A percentile compares a stretch with the other conserved stretches of the same genome.
These are phyloP conservation scores for sorghum (Sorghum bicolor) DNA, from an alignment of 176 grass and related monocot species.

Conservation along the genomic window Sorghum_bicolor_NCBIv3 NC_012877.2:59659001-59659500, in stretches of 20 bases:
- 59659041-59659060: no score
- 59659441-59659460: constrained; percentile 47
- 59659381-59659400: constrained; percentile 21
- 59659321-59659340: not conserved
- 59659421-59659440: constrained; percentile 48
- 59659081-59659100: no score
- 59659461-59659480: constrained; percentile 10
- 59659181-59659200: not conserved
- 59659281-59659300: not conserved
- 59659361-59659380: not conserved
- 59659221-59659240: not conserved
- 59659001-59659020: no score
- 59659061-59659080: no score
- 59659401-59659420: constrained; percentile 43
- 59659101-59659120: no score
- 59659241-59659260: not conserved
- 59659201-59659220: not conserved
- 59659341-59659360: not conserved
- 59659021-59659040: no score
- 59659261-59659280: no score
- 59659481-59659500: not conserved
- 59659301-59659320: not conserved
- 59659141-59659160: not conserved
- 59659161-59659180: not conserved
- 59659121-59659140: not conserved